A percentile compares a stretch with the other conserved stretches of the same genome.
Evolutionary conservation across 1,284 basidiomycete species (phyloP).

Genomic region (Sporisorium iseilematis-ciliati): DNA sequence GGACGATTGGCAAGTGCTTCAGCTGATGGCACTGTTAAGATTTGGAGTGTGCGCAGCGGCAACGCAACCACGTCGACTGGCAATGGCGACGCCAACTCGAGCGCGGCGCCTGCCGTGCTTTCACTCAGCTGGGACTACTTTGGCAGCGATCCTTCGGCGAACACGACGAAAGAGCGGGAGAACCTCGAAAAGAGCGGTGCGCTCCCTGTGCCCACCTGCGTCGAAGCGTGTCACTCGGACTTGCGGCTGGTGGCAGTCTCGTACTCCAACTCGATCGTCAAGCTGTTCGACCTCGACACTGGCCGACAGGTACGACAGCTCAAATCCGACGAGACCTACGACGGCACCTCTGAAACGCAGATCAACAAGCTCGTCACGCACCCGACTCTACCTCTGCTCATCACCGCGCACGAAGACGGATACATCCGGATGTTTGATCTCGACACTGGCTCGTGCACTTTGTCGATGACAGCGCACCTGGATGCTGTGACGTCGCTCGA

Average conservation of each 20-base stretch:
- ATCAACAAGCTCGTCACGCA: slow-evolving; percentile 91
- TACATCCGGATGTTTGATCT: slow-evolving; percentile 90
- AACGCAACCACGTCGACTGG: not conserved
- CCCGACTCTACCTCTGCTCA: slow-evolving; percentile 87
- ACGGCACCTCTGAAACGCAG: slow-evolving; percentile 75
- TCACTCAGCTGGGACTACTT: slow-evolving; percentile 81
- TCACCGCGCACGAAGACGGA: slow-evolving; percentile 93
- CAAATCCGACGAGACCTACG: slow-evolving; percentile 78
- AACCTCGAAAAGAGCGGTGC: slow-evolving; percentile 47
- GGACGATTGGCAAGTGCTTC: slow-evolving; percentile 84
- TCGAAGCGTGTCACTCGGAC: slow-evolving; percentile 78
- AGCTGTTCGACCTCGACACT: slow-evolving; percentile 87
- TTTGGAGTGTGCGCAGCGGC: slow-evolving; percentile 77
- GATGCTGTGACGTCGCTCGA: slow-evolving; percentile 91
- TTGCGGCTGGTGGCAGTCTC: slow-evolving; percentile 76
- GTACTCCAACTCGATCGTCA: slow-evolving; percentile 89
- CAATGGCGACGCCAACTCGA: slow-evolving; percentile 13
- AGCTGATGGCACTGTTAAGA: slow-evolving; percentile 90
- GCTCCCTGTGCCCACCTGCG: slow-evolving; percentile 78
- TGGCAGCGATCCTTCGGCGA: slow-evolving; percentile 70
- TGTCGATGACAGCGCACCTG: slow-evolving; percentile 89
- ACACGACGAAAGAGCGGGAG: slow-evolving; percentile 70
- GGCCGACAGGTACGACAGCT: slow-evolving; percentile 83
- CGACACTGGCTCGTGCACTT: slow-evolving; percentile 82
- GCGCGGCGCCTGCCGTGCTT: slow-evolving; percentile 35